Base-by-base conservation (phyloP, 495 filamentous ascomycete genomes). In the Penicillium cinerascens region DNA sequence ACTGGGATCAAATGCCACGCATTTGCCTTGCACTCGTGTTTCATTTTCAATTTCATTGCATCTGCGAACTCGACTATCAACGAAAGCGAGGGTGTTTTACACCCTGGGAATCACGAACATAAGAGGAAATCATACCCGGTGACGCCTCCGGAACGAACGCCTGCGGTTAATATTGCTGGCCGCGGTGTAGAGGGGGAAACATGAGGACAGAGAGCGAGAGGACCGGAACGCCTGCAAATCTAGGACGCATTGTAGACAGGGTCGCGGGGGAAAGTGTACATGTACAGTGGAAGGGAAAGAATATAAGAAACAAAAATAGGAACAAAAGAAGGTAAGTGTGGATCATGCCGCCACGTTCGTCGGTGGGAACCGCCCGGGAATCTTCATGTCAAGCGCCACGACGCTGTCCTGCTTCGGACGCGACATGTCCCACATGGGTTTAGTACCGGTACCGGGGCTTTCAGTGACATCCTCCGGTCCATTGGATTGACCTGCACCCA, bases 301-400 rank as follows among this genome's bases (percentile, higher is more conserved):
- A 52, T 49, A 40, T 18, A 51, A 43, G 44, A 56, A 20, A 39
- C 18, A 16, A 18, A 20, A 6, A 18, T 39, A 39, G 37, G 5
- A 18, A 59, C 6, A 29, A 44, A 50, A 52, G 22, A 37, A 37
- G 27, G 15, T 6, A 20, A 36, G 17, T 23, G 49, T 33, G 49
- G 47, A 58, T 61, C 57, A 73, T 44, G 64, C 67, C 0, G 63
- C 54, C 47, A 72, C 58, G 53, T 67, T 65, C 44, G 66, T 61
- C 13, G 59, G 69, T 10, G 72, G 72, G 44, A 50, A 75, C 39
- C 62, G 66, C 17, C 72, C 72, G 0, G 72, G 72, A n/a, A 75
- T 72, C 42, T 67, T 63, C 58, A 69, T 51, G 43, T 69, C 70
- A 33, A 72, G 59, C 5, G 67, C 66, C 9, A 59, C 40, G 22